Evolutionary conservation across 2,329 filamentous ascomycete species (phyloP), one percentile per base, ranked within the genome.

Genomic region (Colletotrichum lindemuthianum): DNA sequence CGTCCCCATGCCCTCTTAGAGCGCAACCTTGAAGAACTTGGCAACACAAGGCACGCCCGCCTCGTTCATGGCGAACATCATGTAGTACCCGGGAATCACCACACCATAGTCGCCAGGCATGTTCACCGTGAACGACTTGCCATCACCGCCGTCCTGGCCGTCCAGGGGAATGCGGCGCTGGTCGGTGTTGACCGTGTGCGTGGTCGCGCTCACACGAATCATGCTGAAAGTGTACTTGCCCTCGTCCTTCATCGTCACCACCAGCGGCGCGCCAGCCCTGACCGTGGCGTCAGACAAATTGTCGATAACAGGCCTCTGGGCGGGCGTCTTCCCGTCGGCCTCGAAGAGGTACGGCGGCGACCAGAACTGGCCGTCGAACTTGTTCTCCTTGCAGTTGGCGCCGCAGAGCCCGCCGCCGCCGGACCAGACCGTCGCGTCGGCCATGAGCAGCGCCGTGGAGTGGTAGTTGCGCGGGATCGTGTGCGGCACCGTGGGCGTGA

Each of bases 161-260:
- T 71, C 74, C n/a, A 86, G 72, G 9, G 81, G 75, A 48, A 87
- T 76, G 3, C 85, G 79, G 24, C 86, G 73, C 74, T 88, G 85
- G 70, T 88, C 86, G 0, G 82, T 87, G 68, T 88, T 84, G 49
- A 88, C 79, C 0, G 83, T 80, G 70, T 87, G 85, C 0, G 86
- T 88, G 3, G 76, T 75, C 1, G 77, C 79, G 1, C 83, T 80
- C 54, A 81, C 77, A 4, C 85, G 76, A 15, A 88, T 72, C 24
- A 87, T 70, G 0, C 79, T 77, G 47, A 80, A 79, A 1, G 70
- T 71, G 39, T 69, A 73, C 2, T 69, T 67, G 1, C 72, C 69
- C 6, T 69, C 66, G n/a, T 65, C 63, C 32, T 72, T 60, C 7
- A 75, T 76, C 2, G 67, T 69, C 9, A 79, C 75, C 0, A 69